phyloP scores from a whole-genome alignment of 176 grass and related monocot species.

The Secale cereale region DNA sequence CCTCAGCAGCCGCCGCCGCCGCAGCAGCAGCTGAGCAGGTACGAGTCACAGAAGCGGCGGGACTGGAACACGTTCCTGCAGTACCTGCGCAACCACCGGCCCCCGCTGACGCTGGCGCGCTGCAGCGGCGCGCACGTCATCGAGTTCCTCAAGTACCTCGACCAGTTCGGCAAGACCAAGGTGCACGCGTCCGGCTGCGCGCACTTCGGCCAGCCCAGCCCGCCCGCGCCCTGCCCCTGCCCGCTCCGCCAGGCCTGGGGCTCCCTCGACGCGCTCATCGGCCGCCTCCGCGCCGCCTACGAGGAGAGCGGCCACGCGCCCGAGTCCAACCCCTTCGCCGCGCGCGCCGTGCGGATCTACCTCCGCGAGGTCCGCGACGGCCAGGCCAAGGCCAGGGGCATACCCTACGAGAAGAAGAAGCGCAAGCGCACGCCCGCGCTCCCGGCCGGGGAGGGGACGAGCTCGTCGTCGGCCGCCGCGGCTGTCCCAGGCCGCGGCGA shows the following conservation, averaged over 20 bases:
- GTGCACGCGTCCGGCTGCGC: conserved; percentile 66
- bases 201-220: conserved; percentile 84
- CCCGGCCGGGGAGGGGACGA: conserved; percentile 18
- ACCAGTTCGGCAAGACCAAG: conserved; percentile 99
- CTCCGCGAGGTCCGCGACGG: conserved; percentile 93
- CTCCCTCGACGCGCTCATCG: conserved; percentile 95
- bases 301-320: conserved; percentile 86
- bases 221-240: conserved; percentile 86
- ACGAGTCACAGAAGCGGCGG: conserved; percentile 95
- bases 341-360: conserved; percentile 91
- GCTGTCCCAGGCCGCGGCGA: background rate
- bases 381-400: conserved; percentile 89
- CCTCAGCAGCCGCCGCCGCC: background rate
- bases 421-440: conserved; percentile 58
- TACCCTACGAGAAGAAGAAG: conserved; percentile 98
- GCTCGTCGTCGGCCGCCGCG: conserved; percentile 13
- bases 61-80: conserved; percentile 99
- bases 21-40: conserved; percentile 67
- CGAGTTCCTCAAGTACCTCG: conserved; percentile 95
- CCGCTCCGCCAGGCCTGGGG: conserved; percentile 92
- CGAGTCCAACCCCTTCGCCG: conserved; percentile 91
- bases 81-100: conserved; percentile 97
- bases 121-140: conserved; percentile 99
- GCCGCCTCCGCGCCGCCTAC: conserved; percentile 83
- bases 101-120: conserved; percentile 79